A percentile compares a stretch with the other conserved stretches of the same genome.
Conservation (phyloP, 2,329 filamentous ascomycete species). For the Berkeleyomyces basicola region DNA sequence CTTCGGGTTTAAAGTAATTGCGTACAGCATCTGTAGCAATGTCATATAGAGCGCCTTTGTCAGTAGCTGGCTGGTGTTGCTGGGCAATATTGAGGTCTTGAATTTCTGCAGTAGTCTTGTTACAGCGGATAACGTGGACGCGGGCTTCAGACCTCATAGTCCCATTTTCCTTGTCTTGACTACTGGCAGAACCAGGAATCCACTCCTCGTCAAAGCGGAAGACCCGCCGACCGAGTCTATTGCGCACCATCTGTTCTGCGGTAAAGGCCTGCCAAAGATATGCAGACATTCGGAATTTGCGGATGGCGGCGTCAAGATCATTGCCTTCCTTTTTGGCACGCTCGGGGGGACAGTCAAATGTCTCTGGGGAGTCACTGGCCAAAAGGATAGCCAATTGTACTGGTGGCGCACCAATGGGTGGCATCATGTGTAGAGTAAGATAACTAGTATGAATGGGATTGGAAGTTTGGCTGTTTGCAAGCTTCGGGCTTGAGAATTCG, state of each 20-base stretch:
- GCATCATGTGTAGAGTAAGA: conserved; percentile 73
- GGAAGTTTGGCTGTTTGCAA: conserved; percentile 49
- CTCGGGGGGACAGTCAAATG: conserved; percentile 67
- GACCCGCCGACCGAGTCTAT: conserved; percentile 67
- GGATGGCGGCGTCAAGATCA: conserved; percentile 58
- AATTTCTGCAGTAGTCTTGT: conserved; percentile 74
- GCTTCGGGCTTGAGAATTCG: conserved; percentile 72
- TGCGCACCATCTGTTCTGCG: conserved; percentile 85
- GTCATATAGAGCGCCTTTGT: conserved; percentile 56
- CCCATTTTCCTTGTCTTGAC: conserved; percentile 51
- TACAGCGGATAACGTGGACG: conserved; percentile 66
- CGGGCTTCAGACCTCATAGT: conserved; percentile 82
- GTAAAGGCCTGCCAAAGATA: conserved; percentile 97
- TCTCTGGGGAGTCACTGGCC: conserved; percentile 72
- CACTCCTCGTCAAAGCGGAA: conserved; percentile 94
- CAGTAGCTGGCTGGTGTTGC: conserved; percentile 52
- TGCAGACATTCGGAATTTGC: conserved; percentile 86
- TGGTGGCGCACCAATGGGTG: conserved; percentile 60
- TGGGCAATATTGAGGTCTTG: conserved; percentile 63
- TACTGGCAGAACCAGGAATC: conserved; percentile 66
- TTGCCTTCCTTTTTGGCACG: conserved; percentile 68
- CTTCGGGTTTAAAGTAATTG: conserved; percentile 54
- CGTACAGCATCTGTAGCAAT: conserved; percentile 66
- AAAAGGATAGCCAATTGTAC: conserved; percentile 78
- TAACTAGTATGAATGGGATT: conserved; percentile 62